Evolutionary conservation across 2,329 filamentous ascomycete genomes (phyloP).

Genomic region (Pseudodiploospora longispora): DNA sequence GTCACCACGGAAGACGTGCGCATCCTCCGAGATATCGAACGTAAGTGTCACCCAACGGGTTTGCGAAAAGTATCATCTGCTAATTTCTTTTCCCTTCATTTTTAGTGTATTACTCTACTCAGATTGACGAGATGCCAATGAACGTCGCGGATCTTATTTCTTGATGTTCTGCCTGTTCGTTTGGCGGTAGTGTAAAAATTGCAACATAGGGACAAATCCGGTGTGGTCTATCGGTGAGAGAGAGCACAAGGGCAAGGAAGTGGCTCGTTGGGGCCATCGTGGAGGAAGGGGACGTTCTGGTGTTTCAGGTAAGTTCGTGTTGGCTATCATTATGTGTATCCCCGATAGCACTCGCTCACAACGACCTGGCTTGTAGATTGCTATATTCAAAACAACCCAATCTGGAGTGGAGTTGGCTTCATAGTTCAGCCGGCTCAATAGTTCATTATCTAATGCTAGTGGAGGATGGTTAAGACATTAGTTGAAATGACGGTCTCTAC

Average conservation of each 20-base stretch:
- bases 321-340: too few species aligned
- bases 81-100: neutral
- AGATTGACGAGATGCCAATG: conserved; percentile 99
- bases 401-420: too few species aligned
- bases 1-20: conserved; percentile 97
- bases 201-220: neutral
- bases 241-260: too few species aligned
- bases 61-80: neutral
- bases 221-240: conserved; percentile 8
- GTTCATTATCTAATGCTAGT: too few species aligned
- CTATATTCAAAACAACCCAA: too few species aligned
- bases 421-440: too few species aligned
- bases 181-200: neutral
- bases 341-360: too few species aligned
- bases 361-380: too few species aligned
- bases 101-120: conserved; percentile 84
- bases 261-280: neutral
- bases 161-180: conserved; percentile 20
- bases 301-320: conserved; percentile 9
- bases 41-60: conserved; percentile 41
- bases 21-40: conserved; percentile 99
- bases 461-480: too few species aligned
- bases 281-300: conserved; percentile 12
- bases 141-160: conserved; percentile 63
- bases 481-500: too few species aligned